Evolutionary conservation across 139 green algal genomes (phyloP).

Genomic region (Parachlorella kessleri): DNA sequence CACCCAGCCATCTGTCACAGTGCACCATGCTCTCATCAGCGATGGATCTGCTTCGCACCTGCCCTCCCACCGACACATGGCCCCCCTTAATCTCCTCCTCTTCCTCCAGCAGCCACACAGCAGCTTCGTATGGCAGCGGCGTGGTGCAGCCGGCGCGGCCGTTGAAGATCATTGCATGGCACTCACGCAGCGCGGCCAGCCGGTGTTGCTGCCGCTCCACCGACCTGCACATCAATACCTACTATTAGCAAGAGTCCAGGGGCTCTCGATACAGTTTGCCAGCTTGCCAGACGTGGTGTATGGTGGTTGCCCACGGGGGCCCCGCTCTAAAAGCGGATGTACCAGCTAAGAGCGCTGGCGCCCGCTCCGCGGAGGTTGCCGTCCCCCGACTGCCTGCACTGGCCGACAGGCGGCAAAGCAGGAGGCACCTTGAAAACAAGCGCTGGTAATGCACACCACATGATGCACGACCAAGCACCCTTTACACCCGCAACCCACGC

Average conservation of each 20-base stretch:
- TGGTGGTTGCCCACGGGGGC: too few relatives aligned
- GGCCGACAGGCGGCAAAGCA: background rate
- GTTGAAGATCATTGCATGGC: slow-evolving; percentile 39
- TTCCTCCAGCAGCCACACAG: slow-evolving; percentile 77
- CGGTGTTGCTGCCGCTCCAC: slow-evolving; percentile 52
- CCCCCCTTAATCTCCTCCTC: slow-evolving; percentile 66
- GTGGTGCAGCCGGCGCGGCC: slow-evolving; percentile 50
- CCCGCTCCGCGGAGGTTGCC: background rate
- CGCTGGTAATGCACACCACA: too few relatives aligned
- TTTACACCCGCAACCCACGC: too few relatives aligned
- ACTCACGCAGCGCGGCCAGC: slow-evolving; percentile 53
- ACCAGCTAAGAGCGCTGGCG: too few relatives aligned
- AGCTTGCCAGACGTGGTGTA: too few relatives aligned
- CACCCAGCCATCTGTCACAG: too few relatives aligned
- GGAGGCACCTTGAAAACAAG: too few relatives aligned
- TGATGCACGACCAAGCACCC: too few relatives aligned
- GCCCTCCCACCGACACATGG: slow-evolving; percentile 39
- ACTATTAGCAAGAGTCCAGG: too few relatives aligned
- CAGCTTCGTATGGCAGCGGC: slow-evolving; percentile 70
- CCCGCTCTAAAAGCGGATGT: too few relatives aligned
- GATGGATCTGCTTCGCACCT: slow-evolving; percentile 47
- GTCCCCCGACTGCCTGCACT: background rate
- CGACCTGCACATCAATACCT: slow-evolving; percentile 21
- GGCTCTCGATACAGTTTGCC: too few relatives aligned
- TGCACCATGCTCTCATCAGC: too few relatives aligned